These are phyloP conservation scores for Lepidium africanum DNA, from an alignment of 345 rosid species.

Conservation along the genomic window DNA sequence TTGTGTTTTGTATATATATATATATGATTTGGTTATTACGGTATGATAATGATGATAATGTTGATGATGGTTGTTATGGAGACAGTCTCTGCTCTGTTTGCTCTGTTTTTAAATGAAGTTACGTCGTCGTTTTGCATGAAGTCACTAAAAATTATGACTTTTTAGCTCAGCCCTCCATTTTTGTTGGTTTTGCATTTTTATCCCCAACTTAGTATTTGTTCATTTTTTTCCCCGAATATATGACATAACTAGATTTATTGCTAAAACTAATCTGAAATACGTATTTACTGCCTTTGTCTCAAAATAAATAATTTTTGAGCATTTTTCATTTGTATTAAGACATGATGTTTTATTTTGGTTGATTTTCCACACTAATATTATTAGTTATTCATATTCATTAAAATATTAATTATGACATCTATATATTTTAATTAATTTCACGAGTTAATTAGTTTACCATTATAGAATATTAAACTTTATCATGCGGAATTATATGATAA, in stretches of 20 bases:
- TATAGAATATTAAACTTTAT: too few relatives aligned
- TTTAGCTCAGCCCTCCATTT: neutral
- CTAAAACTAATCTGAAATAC: neutral
- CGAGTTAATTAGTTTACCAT: too few relatives aligned
- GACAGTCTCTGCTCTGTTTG: neutral
- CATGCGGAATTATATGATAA: too few relatives aligned
- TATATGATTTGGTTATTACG: neutral
- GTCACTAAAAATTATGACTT: neutral
- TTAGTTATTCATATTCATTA: too few relatives aligned
- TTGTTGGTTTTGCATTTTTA: neutral
- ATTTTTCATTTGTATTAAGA: too few relatives aligned
- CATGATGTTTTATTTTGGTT: too few relatives aligned
- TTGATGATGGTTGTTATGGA: neutral
- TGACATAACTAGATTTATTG: neutral
- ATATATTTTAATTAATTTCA: too few relatives aligned
- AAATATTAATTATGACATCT: too few relatives aligned
- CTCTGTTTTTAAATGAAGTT: neutral
- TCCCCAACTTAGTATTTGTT: neutral
- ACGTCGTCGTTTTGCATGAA: neutral
- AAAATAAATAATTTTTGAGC: too few relatives aligned
- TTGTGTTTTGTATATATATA: conserved; percentile 6
- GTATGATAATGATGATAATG: neutral
- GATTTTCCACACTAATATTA: too few relatives aligned
- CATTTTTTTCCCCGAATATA: neutral
- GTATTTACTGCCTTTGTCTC: too few relatives aligned